Evolutionary conservation across 2,329 filamentous ascomycete species (phyloP), one percentile per base, ranked within the genome.

Genomic region (Lachnellula arida): DNA sequence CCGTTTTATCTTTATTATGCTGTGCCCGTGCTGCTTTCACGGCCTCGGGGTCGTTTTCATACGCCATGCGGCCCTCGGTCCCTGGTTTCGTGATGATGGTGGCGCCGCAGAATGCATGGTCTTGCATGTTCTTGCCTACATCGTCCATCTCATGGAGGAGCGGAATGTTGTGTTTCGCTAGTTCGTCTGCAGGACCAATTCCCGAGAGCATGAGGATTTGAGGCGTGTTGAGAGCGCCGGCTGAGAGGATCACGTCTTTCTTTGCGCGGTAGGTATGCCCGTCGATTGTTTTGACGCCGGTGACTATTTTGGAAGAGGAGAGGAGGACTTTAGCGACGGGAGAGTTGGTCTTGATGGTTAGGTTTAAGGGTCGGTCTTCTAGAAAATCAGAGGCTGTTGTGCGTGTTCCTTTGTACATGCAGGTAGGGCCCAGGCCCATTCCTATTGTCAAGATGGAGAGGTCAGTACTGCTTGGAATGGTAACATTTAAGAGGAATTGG

Each of bases 91-190:
- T 73, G 3, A 70, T 70, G 54, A 76, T 72, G 3, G 71, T 71
- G 0, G 76, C 61, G 9, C 56, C 63, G n/a, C 59, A 55, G 46
- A 64, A 65, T 35, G 54, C 50, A 3, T 63, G 61, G 68, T 60
- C 78, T 75, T 80, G 75, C 1, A 86, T 72, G 68, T 86, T 86
- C 46, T 74, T 75, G 42, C 85, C 85, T n/a, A 88, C 82, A 11
- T 87, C 83, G 0, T 83, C 82, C 1, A 84, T 74, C 63, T 87
- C 76, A 2, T 58, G 81, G 34, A 85, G 61, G 3, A 85, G 71
- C 2, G 74, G 69, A 57, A 86, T 85, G 35, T 72, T 68, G 62
- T 78, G 65, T 46, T 65, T 65, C 25, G 66, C 34, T 3, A 78
- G 70, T 63, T 77, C 74, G 2, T 58, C 67, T 15, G 59, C 62